Conservation (phyloP, 805 yeast genomes). For the Maudiozyma serrabonitensis region DNA sequence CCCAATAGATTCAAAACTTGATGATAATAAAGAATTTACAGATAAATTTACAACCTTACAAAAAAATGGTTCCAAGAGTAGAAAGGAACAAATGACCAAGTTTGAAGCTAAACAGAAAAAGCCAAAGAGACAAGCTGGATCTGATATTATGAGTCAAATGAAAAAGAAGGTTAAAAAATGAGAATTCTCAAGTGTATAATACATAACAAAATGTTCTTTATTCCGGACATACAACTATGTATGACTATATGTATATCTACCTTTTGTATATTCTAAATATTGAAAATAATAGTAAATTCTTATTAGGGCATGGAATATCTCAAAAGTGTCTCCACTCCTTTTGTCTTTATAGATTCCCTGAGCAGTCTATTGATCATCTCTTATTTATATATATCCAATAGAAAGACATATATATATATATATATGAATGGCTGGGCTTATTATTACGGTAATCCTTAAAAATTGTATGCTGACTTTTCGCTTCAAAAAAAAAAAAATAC, state of each 20-base stretch:
- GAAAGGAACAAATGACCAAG: constrained; percentile 60
- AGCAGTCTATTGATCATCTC: background rate
- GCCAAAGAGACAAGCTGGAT: constrained; percentile 13
- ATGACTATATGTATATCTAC: background rate
- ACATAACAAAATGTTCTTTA: too few relatives aligned
- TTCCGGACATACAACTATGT: background rate
- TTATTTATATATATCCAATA: background rate
- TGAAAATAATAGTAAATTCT: too few relatives aligned
- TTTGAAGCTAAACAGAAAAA: constrained; percentile 45
- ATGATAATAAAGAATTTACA: constrained; percentile 46
- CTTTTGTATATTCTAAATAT: background rate
- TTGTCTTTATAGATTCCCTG: too few relatives aligned
- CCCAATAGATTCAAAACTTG: constrained; percentile 4
- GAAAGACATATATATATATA: background rate
- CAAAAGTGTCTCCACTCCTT: too few relatives aligned
- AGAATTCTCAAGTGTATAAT: background rate
- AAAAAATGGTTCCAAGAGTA: constrained; percentile 53
- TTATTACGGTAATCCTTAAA: background rate
- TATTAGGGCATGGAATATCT: too few relatives aligned
- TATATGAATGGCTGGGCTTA: background rate
- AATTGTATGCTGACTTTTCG: too few relatives aligned
- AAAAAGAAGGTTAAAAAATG: constrained; percentile 4
- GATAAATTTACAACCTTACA: constrained; percentile 42
- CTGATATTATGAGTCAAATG: constrained; percentile 14
- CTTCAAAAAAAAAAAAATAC: too few relatives aligned